Percentiles rank a stretch among this genome's conserved stretches.
phyloP scores from a whole-genome alignment of 2,329 filamentous ascomycete species.

The Drechslerella coelobrocha region DNA sequence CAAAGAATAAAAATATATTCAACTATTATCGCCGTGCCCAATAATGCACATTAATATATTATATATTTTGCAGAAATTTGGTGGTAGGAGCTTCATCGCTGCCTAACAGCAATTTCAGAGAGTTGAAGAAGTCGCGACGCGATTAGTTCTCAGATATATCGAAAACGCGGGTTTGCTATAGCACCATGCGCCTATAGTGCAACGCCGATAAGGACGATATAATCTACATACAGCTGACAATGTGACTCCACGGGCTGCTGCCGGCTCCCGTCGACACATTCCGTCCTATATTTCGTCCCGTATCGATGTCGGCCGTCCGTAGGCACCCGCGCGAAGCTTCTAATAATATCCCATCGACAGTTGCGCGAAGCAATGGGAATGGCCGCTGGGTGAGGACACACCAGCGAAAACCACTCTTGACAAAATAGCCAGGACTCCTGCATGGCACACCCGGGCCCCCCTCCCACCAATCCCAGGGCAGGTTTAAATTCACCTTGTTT shows the following conservation, averaged over 20 bases:
- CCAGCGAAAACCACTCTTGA: constrained; percentile 44
- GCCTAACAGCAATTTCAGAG: constrained; percentile 37
- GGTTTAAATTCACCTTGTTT: constrained; percentile 50
- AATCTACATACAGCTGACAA: constrained; percentile 6
- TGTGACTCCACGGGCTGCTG: constrained; percentile 19
- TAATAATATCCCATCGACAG: constrained; percentile 47
- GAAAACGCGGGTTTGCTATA: constrained; percentile 10
- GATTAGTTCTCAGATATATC: constrained; percentile 26
- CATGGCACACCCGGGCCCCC: constrained; percentile 12
- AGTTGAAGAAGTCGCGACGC: constrained; percentile 6
- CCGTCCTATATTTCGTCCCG: constrained; percentile 42
- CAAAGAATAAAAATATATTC: constrained; percentile 17
- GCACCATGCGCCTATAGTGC: constrained; percentile 15
- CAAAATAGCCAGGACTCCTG: constrained; percentile 50
- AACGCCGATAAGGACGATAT: constrained; percentile 16
- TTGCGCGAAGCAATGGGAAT: constrained; percentile 5
- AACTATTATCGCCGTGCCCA: constrained; percentile 19
- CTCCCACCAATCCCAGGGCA: constrained; percentile 26
- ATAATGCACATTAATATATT: constrained; percentile 1
- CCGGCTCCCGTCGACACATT: constrained; percentile 14
- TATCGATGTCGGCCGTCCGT: constrained; percentile 30
- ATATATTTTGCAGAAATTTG: constrained; percentile 7
- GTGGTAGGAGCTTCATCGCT: constrained; percentile 26
- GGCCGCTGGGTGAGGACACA: constrained; percentile 16
- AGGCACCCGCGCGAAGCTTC: constrained; percentile 25